Conservation (phyloP, 176 grass and related monocot species). For the Thinopyrum elongatum region DNA sequence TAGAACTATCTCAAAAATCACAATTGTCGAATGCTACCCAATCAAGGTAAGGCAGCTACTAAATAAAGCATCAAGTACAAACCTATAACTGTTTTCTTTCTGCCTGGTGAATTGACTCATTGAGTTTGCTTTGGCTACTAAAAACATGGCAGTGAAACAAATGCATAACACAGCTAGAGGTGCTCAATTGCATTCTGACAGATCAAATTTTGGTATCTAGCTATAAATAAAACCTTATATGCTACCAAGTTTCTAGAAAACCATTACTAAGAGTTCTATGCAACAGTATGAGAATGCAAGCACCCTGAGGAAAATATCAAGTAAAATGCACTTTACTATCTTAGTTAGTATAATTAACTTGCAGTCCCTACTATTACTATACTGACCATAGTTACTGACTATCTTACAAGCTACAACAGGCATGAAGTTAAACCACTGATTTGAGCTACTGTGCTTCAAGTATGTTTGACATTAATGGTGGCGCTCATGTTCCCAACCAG, state of each 20-base stretch:
- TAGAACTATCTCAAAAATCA: constrained; percentile 3
- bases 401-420: neutral
- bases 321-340: neutral
- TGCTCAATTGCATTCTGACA: neutral
- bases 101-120: neutral
- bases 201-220: neutral
- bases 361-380: neutral
- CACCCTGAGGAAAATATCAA: neutral
- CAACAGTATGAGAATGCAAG: neutral
- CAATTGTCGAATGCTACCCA: neutral
- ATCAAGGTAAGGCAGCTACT: neutral
- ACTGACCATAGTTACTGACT: neutral
- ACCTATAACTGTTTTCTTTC: neutral
- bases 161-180: neutral
- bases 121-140: neutral
- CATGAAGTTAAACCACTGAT: neutral
- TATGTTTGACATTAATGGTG: neutral
- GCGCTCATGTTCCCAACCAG: neutral
- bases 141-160: neutral
- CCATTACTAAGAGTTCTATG: neutral
- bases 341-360: neutral
- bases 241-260: neutral
- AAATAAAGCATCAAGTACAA: neutral
- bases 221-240: neutral
- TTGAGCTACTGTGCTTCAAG: neutral